These are phyloP conservation scores for Lepraria neglecta DNA, from an alignment of 495 filamentous ascomycete species.

Conservation along the genomic window DNA sequence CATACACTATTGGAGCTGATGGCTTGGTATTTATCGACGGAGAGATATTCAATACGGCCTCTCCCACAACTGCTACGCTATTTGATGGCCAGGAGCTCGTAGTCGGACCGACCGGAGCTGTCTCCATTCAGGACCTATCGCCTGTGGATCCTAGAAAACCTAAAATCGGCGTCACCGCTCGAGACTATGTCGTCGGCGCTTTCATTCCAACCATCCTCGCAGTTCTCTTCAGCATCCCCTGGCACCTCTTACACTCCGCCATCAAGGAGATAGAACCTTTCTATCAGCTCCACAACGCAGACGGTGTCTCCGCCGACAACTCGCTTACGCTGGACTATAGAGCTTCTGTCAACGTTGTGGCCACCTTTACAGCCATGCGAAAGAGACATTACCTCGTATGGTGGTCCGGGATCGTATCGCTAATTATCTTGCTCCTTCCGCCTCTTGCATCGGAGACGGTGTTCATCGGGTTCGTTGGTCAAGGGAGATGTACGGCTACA, in stretches of 20 bases:
- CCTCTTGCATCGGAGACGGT: constrained; percentile 19
- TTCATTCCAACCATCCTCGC: constrained; percentile 18
- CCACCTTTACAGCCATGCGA: constrained; percentile 12
- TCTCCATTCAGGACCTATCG: not conserved
- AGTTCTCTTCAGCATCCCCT: constrained; percentile 14
- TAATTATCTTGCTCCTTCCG: constrained; percentile 11
- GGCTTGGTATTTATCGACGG: not conserved
- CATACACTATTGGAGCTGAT: not conserved
- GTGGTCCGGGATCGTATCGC: constrained; percentile 17
- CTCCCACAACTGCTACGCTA: not conserved
- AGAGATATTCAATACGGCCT: not conserved
- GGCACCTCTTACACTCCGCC: constrained; percentile 16
- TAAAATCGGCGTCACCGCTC: not conserved
- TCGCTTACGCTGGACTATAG: constrained; percentile 16
- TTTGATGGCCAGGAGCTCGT: not conserved
- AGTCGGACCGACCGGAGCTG: not conserved
- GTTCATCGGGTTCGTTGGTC: constrained; percentile 16
- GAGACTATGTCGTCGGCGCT: constrained; percentile 18
- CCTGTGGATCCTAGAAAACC: not conserved
- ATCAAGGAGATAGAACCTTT: constrained; percentile 23
- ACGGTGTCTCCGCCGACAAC: constrained; percentile 15
- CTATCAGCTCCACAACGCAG: constrained; percentile 19
- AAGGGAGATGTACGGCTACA: constrained; percentile 9
- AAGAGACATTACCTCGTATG: constrained; percentile 18
- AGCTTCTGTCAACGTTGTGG: constrained; percentile 13